Percentiles rank a stretch among this genome's conserved stretches.
phyloP scores from a whole-genome alignment of 441 rosid genomes.

The Gossypium schwendimanii region DNA sequence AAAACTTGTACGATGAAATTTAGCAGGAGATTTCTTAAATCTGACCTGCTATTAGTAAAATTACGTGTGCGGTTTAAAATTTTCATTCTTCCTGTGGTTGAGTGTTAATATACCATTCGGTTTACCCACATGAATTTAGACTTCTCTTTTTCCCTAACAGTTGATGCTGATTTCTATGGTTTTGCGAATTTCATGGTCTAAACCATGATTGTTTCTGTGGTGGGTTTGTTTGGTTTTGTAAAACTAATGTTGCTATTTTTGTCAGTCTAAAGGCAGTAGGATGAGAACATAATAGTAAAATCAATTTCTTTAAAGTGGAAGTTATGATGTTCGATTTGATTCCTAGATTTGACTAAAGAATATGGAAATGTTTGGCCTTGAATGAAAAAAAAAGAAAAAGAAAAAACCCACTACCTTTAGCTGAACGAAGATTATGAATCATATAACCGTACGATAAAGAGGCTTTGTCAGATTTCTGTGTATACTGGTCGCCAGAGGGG shows the following conservation, averaged over 20 bases:
- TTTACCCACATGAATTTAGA: no score
- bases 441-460: no score
- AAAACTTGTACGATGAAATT: no score
- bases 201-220: not conserved
- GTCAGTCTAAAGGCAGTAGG: not conserved
- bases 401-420: not conserved
- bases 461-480: not conserved
- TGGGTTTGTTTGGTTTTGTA: not conserved
- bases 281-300: not conserved
- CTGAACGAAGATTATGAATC: not conserved
- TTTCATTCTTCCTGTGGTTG: no score
- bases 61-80: no score
- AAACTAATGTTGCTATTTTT: not conserved
- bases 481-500: not conserved
- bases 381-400: not conserved
- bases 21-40: no score
- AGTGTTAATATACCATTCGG: no score
- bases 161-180: not conserved
- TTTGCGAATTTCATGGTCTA: not conserved
- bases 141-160: not conserved
- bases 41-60: no score
- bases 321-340: not conserved
- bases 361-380: not conserved
- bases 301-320: not conserved
- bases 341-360: not conserved